Evolutionary conservation across 495 filamentous ascomycete species (phyloP).

Genomic region (Mytilinidion resinicola): DNA sequence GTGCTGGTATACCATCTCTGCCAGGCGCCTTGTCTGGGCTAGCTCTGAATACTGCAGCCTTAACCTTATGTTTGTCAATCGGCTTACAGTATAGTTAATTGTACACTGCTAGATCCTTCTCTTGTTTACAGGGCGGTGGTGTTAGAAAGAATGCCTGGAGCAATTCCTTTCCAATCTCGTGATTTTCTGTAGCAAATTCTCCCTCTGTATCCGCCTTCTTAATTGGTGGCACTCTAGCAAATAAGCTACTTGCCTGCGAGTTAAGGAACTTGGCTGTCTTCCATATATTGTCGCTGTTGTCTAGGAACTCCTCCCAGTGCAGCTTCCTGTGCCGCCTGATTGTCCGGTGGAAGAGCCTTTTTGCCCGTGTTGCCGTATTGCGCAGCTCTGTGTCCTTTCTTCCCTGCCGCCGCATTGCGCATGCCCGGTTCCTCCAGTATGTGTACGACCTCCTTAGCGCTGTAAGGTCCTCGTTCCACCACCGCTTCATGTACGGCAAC

Average conservation of each 20-base stretch:
- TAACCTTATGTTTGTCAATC: not conserved
- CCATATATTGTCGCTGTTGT: conserved; percentile 10
- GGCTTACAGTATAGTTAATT: not conserved
- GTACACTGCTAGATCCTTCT: not conserved
- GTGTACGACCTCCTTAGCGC: conserved; percentile 9
- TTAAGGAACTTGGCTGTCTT: conserved; percentile 9
- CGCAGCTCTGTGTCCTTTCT: conserved; percentile 7
- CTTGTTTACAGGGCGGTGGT: no score
- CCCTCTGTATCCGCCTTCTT: no score
- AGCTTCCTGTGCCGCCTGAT: conserved; percentile 10
- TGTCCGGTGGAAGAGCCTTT: conserved; percentile 15
- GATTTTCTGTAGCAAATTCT: no score
- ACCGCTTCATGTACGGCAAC: conserved; percentile 5
- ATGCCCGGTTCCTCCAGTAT: conserved; percentile 6
- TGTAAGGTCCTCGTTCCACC: conserved; percentile 7
- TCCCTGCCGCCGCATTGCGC: conserved; percentile 8
- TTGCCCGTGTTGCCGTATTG: conserved; percentile 8
- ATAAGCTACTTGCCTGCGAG: not conserved
- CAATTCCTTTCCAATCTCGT: no score
- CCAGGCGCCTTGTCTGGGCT: conserved; percentile 1
- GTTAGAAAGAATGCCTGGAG: no score
- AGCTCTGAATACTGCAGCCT: not conserved
- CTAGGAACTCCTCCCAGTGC: conserved; percentile 9
- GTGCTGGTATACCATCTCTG: not conserved
- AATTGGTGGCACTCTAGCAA: no score